A percentile compares a stretch with the other conserved stretches of the same genome.
Conservation (phyloP, 352 stramenopile species). For the Phytophthora sp. region DNA sequence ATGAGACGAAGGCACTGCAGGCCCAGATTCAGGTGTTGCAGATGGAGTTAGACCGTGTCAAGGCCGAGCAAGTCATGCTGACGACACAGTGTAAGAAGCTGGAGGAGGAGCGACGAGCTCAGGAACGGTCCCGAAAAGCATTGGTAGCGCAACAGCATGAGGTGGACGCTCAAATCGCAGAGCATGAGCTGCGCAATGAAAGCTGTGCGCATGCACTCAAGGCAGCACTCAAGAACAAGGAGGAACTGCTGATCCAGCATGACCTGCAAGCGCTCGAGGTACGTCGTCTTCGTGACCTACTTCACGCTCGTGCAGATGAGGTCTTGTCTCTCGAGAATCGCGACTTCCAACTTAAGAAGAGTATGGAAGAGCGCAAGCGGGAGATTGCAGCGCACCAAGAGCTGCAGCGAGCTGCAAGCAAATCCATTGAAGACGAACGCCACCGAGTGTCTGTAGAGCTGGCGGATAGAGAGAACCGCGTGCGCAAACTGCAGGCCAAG, state of each 20-base stretch:
- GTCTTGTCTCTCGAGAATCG: slow-evolving; percentile 95
- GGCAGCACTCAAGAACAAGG: slow-evolving; percentile 83
- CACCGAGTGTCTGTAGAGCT: slow-evolving; percentile 94
- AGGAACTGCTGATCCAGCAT: slow-evolving; percentile 93
- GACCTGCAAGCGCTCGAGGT: slow-evolving; percentile 96
- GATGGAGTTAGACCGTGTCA: slow-evolving; percentile 87
- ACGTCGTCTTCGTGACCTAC: slow-evolving; percentile 86
- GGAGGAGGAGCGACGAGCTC: slow-evolving; percentile 87
- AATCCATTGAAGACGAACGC: slow-evolving; percentile 91
- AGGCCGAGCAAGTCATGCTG: slow-evolving; percentile 91
- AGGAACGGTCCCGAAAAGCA: slow-evolving; percentile 80
- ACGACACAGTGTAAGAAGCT: slow-evolving; percentile 92
- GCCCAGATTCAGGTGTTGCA: slow-evolving; percentile 92
- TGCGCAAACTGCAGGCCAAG: slow-evolving; percentile 94
- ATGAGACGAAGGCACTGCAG: slow-evolving; percentile 94
- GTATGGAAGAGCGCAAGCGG: slow-evolving; percentile 94
- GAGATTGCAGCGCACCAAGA: slow-evolving; percentile 91
- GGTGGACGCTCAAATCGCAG: slow-evolving; percentile 80
- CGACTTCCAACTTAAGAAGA: slow-evolving; percentile 93
- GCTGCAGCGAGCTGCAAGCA: slow-evolving; percentile 89
- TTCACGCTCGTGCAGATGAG: slow-evolving; percentile 90
- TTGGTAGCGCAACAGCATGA: slow-evolving; percentile 82
- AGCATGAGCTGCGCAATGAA: slow-evolving; percentile 92
- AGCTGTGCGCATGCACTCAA: slow-evolving; percentile 88
- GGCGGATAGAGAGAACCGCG: slow-evolving; percentile 80